Conservation (phyloP, 1,284 basidiomycete species). For the Anthracocystis panici-leucophaei region DNA sequence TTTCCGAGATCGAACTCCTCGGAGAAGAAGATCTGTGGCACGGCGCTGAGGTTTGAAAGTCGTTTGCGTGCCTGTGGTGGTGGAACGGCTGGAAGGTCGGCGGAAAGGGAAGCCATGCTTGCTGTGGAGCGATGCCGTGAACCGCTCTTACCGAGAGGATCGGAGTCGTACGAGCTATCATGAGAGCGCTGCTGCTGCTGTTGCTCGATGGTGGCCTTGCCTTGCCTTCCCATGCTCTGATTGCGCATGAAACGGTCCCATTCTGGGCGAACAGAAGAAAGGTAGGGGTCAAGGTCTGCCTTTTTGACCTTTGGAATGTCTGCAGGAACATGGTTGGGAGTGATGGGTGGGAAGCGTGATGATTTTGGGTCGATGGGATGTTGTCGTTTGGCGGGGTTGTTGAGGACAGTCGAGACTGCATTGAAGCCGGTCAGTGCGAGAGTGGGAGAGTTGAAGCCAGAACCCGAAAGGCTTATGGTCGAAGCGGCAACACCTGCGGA, state of each 20-base stretch:
- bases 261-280: conserved; percentile 54
- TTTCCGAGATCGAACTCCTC: conserved; percentile 86
- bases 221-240: conserved; percentile 49
- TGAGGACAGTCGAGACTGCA: conserved; percentile 65
- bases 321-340: conserved; percentile 53
- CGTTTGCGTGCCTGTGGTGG: conserved; percentile 41
- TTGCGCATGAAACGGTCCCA: conserved; percentile 68
- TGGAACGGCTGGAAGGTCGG: conserved; percentile 40
- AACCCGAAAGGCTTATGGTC: conserved; percentile 33
- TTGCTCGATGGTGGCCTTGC: conserved; percentile 44
- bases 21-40: conserved; percentile 83
- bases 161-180: conserved; percentile 26
- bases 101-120: conserved; percentile 44
- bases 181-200: conserved; percentile 19
- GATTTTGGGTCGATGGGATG: conserved; percentile 66
- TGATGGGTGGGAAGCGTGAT: conserved; percentile 61
- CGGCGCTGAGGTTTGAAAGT: conserved; percentile 75
- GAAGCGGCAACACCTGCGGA: conserved; percentile 32
- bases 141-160: conserved; percentile 22
- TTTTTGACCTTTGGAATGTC: conserved; percentile 58
- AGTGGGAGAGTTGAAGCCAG: conserved; percentile 39
- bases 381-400: conserved; percentile 62
- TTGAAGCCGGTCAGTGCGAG: conserved; percentile 56
- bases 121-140: conserved; percentile 26
- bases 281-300: conserved; percentile 60